Evolutionary conservation across 176 grass and related monocot genomes (phyloP), one percentile per base, ranked within the genome.

Genomic region (Oryza glaberrima): DNA sequence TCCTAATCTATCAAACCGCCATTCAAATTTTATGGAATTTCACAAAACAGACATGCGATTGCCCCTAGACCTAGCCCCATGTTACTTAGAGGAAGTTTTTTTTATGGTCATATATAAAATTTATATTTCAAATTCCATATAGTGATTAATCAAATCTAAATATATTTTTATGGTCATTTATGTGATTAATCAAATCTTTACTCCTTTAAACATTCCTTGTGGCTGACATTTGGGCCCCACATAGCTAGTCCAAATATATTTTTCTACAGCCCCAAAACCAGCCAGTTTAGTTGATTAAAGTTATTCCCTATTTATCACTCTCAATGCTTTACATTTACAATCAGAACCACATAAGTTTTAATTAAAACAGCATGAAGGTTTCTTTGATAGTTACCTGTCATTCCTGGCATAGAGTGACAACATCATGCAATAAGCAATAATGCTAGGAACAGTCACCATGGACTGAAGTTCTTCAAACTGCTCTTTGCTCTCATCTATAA

Each of bases 401-500:
- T 88, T 94, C 80, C 91, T 95, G 44, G 96, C 93, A 87, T 95
- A 98, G 23, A 94, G 73, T 68, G 93, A 95, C 19, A 95, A 75
- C 93, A 98, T 92, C 91, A 92, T 94, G 89, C 96, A 95, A 77
- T 90, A 92, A 51, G 96, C 88, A 77, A 91, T 82, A 34, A 95
- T 78, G 66, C 91, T 95, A 41, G 96, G 96, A 26, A 83, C 26
- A 4, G 86, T 75, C 47, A 89, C 88, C 1, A 83, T 78, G 0
- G 90, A 87, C 73, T 60, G 79, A 75, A 98, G 86, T 77, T 98
- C 96, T 83, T 95, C 85, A 79, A 98, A 98, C 87, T 95, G 93
- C 81, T 98, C 96, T 82, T 88, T 98, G 86, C 93, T 94, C 83
- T 95, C 96, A 78, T 94, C 93, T 64, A 90, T 79, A 72, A 98